phyloP scores from a whole-genome alignment of 1,284 basidiomycete species.

The Exsudoporus floridanus region DNA sequence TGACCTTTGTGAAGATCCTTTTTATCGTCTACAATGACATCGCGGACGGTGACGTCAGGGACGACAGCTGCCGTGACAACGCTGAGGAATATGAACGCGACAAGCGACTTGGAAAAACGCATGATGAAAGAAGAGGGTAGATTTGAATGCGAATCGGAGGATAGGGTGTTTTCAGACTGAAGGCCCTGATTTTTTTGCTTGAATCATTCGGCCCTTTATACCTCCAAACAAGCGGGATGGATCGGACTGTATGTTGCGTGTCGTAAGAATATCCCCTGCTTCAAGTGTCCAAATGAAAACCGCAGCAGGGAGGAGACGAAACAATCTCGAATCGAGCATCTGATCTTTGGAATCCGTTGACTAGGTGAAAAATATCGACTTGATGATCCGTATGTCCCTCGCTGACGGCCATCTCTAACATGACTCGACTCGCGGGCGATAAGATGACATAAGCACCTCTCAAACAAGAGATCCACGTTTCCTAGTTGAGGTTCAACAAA shows the following conservation, averaged over 20 bases:
- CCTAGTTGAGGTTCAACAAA: no score
- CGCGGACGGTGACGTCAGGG: not conserved
- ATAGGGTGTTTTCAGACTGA: not conserved
- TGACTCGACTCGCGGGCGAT: no score
- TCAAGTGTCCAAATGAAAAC: not conserved
- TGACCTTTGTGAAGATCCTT: not conserved
- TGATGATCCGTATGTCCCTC: no score
- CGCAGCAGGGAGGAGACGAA: not conserved
- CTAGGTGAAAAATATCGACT: no score
- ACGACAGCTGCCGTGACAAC: not conserved
- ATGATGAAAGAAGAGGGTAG: not conserved
- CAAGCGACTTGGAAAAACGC: constrained; percentile 15
- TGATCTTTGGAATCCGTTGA: no score
- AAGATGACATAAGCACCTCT: no score
- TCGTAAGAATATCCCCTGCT: constrained; percentile 1
- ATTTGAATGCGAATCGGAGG: not conserved
- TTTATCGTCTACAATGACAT: not conserved
- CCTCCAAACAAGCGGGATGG: not conserved
- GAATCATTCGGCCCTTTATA: constrained; percentile 2
- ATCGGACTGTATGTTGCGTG: not conserved
- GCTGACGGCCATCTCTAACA: no score
- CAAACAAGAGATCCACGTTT: no score
- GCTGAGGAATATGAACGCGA: constrained; percentile 14
- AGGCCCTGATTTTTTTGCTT: not conserved
- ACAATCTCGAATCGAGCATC: no score